Evolutionary conservation across 2,329 filamentous ascomycete species (phyloP).

Genomic region (Epichloe bromicola): DNA sequence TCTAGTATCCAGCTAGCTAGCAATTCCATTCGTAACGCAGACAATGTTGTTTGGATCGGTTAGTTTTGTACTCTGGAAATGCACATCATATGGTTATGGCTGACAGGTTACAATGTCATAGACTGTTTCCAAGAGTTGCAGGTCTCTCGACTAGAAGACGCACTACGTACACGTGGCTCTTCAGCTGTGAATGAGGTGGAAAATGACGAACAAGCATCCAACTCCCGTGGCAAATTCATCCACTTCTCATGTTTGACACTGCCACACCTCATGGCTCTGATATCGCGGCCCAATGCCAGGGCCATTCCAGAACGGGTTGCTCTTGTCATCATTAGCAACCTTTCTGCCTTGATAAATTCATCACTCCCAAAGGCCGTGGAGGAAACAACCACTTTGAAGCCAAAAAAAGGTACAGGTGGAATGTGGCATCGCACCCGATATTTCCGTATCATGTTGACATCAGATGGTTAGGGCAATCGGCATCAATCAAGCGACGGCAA

Average conservation of each 20-base stretch:
- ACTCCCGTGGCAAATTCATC: slow-evolving; percentile 21
- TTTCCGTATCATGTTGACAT: not conserved
- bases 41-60: slow-evolving; percentile 75
- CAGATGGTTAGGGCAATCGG: slow-evolving; percentile 19
- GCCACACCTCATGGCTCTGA: slow-evolving; percentile 60
- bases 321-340: slow-evolving; percentile 64
- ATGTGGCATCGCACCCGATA: not conserved
- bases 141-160: slow-evolving; percentile 15
- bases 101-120: slow-evolving; percentile 9
- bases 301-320: slow-evolving; percentile 51
- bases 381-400: slow-evolving; percentile 22
- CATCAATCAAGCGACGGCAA: slow-evolving; percentile 32
- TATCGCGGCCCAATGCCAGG: slow-evolving; percentile 50
- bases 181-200: slow-evolving; percentile 3
- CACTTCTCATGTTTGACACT: slow-evolving; percentile 47
- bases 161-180: slow-evolving; percentile 11
- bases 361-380: slow-evolving; percentile 55
- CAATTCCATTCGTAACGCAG: slow-evolving; percentile 45
- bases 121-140: slow-evolving; percentile 35
- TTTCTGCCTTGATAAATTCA: slow-evolving; percentile 64
- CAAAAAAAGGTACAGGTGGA: slow-evolving; percentile 24
- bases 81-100: not conserved
- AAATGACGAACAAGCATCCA: slow-evolving; percentile 10
- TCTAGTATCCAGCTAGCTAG: slow-evolving; percentile 52
- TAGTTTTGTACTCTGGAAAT: slow-evolving; percentile 21